Base-by-base conservation (phyloP, 768 basidiomycete species). In the Pulveroboletus sp. region DNA sequence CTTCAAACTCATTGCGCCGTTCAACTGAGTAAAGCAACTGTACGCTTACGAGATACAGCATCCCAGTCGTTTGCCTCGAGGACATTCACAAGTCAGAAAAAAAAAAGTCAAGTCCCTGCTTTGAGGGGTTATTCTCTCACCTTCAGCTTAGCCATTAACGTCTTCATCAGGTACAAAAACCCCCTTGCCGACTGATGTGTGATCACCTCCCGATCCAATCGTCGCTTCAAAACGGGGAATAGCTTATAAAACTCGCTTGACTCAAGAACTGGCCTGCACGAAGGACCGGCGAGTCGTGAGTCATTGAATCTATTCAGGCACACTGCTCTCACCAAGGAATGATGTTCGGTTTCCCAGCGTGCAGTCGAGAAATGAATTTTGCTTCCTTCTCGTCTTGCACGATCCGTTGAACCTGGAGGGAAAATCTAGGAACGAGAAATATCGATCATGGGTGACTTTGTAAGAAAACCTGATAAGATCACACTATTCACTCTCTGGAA, bases 141-240 rank as follows among this genome's bases (percentile, higher is more conserved):
- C 73, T 82, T 83, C 46, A 83, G 63, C 51, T 83, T 83, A 6
- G 82, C 82, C 81, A 83, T 83, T 41, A 83, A 53, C 0, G 78
- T 78, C 63, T 83, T 83, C 56, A 83, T 64, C 0, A 76, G 73
- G 32, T 75, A 73, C 15, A 83, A 61, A 55, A 83, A 83, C 47
- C 77, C 71, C 26, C 76, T 75, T 0, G 78, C 82, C 0, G 72
- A 68, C 5, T 64, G 61, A 55, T 83, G 79, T 0, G 80, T 79
- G 8, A 74, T 56, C 3, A 55, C 52, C 51, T 82, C 80, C 37
- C 67, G 64, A 56, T 81, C 76, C 10, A 83, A 67, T 8, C 67
- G 66, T 39, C 61, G 65, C 59, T 76, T 79, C 6, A 83, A 58
- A 0, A 64, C 64, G 0, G 68, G 66, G 57, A 83, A 81, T 11